Base-by-base conservation (phyloP, 768 basidiomycete species). In the Glaciozyma antarctica region DNA sequence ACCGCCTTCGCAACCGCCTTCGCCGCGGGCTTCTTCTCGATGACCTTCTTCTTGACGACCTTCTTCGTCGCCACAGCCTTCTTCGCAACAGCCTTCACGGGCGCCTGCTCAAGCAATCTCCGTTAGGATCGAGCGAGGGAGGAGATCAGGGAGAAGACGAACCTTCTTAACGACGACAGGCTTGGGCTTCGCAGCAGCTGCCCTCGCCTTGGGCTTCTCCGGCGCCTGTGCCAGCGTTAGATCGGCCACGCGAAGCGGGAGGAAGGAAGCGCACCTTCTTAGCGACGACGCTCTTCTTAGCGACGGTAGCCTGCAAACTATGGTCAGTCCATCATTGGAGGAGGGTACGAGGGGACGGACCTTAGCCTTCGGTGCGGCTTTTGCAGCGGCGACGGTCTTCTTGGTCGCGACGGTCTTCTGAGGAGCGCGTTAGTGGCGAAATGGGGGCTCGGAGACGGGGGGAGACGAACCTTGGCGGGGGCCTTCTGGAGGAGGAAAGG, bases 1-100 rank as follows among this genome's bases (percentile, higher is more conserved):
- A 44, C 51, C 5, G 38, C 48, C 48, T 52, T 34, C n/a, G n/a
- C n/a, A n/a, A n/a, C n/a, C n/a, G n/a, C n/a, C 60, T 53, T 61
- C 13, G 24, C 57, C 4, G 51, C 51, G 13, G 38, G 60, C 51
- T 53, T n/a, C n/a, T n/a, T n/a, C n/a, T n/a, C n/a, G n/a, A n/a
- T n/a, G n/a, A n/a, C n/a, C n/a, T n/a, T n/a, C n/a, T n/a, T n/a
- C n/a, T n/a, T n/a, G 22, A 5, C 1, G 17, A 12, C 45, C 58
- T 48, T 59, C 30, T 48, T 59, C 19, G 45, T 24, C 6, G 60
- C 60, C 9, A 17, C 24, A 17, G 41, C n/a, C 60, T 52, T 51
- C 51, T 44, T 53, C 8, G 24, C 57, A 10, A 44, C 51, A 12
- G 38, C 48, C 48, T 52, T 53, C 17, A 51, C 41, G 38, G 48